Evolutionary conservation across 768 basidiomycete species (phyloP), one percentile per base, ranked within the genome.

Genomic region (Suillus hirtellus): DNA sequence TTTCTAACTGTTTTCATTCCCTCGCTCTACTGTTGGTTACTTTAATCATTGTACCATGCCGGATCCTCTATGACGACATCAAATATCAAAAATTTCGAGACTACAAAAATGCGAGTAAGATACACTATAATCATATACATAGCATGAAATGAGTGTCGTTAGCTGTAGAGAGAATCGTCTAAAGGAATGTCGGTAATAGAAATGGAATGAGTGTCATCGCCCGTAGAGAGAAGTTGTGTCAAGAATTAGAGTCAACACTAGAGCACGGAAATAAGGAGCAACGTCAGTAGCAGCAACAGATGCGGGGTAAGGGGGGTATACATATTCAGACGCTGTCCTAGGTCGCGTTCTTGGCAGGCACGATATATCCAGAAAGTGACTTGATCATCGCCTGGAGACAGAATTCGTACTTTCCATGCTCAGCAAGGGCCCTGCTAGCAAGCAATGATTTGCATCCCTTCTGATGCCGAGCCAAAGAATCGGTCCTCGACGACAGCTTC

Each of bases 371-470:
- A 14, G 5, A 7, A 1, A 35, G 6, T 0, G 8, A 7, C 19
- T 35, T 35, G 4, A 4, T 54, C 4, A 1, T 2, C 3, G 1
- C 19, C n/a, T 35, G 11, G n/a, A 2, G 0, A 4, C 1, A 1
- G 11, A 35, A 35, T 0, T 6, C 4, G 11, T n/a, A 6, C 11
- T 11, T 11, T 46, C 5, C n/a, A 4, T 14, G 9, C 52, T 10
- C 4, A 19, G 21, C 46, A 6, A 1, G n/a, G 2, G 5, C 21
- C 21, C 12, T 12, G n/a, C 21, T 47, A 21, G 2, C 12, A 21
- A 9, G 4, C 11, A 21, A 6, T 14, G 21, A 1, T 10, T 2
- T 5, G 31, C 52, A 34, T 6, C 0, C 4, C 17, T 19, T 19
- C 17, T 11, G 17, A 10, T 54, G 53, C 34, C 53, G 34, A 6